Evolutionary conservation across 208 protist genomes (phyloP).

Genomic region (Crithidia thermophila): DNA sequence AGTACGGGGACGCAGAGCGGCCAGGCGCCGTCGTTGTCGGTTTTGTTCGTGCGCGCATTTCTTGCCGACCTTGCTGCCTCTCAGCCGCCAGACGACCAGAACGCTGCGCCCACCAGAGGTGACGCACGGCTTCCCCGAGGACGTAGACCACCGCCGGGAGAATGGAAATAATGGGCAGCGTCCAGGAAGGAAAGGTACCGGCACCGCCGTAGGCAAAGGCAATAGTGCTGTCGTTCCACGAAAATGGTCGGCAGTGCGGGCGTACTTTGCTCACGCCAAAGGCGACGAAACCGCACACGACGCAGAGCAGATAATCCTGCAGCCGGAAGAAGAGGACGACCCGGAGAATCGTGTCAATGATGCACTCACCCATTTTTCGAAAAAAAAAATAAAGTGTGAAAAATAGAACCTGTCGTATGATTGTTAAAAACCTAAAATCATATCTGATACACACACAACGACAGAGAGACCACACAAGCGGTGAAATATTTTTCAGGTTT

Average conservation of each 20-base stretch:
- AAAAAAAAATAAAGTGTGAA: background rate
- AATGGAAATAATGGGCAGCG: conserved; percentile 42
- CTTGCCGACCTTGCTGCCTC: background rate
- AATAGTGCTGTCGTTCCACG: conserved; percentile 50
- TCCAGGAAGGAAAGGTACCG: conserved; percentile 57
- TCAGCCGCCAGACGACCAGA: too few relatives aligned
- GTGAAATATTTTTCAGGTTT: background rate
- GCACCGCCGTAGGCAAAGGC: conserved; percentile 27
- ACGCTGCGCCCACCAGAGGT: background rate
- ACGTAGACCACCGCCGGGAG: conserved; percentile 42
- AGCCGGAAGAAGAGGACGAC: conserved; percentile 37
- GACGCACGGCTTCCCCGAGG: conserved; percentile 27
- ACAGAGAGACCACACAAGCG: too few relatives aligned
- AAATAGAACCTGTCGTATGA: too few relatives aligned
- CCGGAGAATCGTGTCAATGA: background rate
- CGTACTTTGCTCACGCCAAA: conserved; percentile 21
- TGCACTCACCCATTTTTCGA: conserved; percentile 12
- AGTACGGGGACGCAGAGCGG: too few relatives aligned
- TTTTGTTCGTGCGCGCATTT: too few relatives aligned
- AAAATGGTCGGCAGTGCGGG: conserved; percentile 59
- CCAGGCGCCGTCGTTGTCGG: too few relatives aligned
- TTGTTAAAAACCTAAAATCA: too few relatives aligned
- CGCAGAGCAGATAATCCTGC: conserved; percentile 49
- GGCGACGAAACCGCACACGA: conserved; percentile 25
- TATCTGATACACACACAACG: too few relatives aligned